Percentiles rank a stretch among this genome's conserved stretches.
Conservation (phyloP, 1,284 basidiomycete species). For the Puccinia polysora region DNA sequence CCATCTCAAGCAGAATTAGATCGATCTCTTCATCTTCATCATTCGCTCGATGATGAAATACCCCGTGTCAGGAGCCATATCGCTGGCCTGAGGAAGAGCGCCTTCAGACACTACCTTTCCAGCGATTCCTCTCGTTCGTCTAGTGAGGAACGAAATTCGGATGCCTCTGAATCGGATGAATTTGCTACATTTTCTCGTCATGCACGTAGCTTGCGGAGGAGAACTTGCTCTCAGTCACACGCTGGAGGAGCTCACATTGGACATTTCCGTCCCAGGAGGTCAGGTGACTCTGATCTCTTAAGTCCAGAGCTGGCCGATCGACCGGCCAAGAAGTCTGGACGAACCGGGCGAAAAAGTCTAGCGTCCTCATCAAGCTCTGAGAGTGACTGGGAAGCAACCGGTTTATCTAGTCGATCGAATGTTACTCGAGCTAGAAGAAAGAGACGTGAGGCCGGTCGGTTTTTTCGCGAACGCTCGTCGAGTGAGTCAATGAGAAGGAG, state of each 20-base stretch:
- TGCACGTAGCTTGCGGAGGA: background rate
- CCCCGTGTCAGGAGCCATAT: constrained; percentile 26
- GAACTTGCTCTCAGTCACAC: background rate
- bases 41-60: background rate
- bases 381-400: too few relatives aligned
- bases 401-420: too few relatives aligned
- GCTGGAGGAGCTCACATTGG: background rate
- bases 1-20: constrained; percentile 2
- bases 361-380: too few relatives aligned
- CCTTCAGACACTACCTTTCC: constrained; percentile 11
- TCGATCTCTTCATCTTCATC: background rate
- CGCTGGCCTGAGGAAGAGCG: constrained; percentile 16
- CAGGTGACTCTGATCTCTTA: too few relatives aligned
- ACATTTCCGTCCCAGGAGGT: background rate
- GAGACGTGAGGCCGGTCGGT: too few relatives aligned
- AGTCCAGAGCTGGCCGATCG: background rate
- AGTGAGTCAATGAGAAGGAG: too few relatives aligned
- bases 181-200: background rate
- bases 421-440: too few relatives aligned
- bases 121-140: background rate
- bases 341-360: too few relatives aligned
- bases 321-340: too few relatives aligned
- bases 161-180: background rate
- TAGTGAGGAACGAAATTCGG: background rate
- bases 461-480: too few relatives aligned